A percentile compares a stretch with the other conserved stretches of the same genome.
These are phyloP conservation scores for Fomitopsis palustris DNA, from an alignment of 1,284 basidiomycete species.

Conservation along the genomic window DNA sequence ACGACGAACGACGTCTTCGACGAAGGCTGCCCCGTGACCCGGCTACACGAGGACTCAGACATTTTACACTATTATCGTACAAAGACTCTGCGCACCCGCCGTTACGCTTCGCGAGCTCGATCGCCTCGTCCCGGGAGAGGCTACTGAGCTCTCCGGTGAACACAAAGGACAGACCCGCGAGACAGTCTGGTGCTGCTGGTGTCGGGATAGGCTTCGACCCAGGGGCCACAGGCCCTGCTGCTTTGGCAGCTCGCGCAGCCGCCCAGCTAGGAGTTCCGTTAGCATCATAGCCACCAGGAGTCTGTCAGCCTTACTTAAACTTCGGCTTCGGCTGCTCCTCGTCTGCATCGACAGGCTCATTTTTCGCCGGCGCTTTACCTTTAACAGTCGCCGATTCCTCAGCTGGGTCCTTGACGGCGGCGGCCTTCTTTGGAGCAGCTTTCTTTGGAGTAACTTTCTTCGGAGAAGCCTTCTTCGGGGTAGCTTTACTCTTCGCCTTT, in stretches of 20 bases:
- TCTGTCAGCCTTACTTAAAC: constrained; percentile 25
- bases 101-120: constrained; percentile 88
- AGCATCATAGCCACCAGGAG: not conserved
- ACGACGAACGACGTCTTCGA: constrained; percentile 91
- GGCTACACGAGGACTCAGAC: constrained; percentile 41
- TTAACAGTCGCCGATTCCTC: constrained; percentile 4
- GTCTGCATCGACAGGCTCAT: constrained; percentile 15
- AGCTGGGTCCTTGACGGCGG: constrained; percentile 10
- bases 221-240: constrained; percentile 70
- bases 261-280: constrained; percentile 48
- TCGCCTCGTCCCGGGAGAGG: constrained; percentile 85
- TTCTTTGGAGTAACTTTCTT: constrained; percentile 20
- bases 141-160: constrained; percentile 93
- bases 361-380: constrained; percentile 15
- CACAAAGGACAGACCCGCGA: constrained; percentile 88
- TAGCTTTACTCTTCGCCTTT: constrained; percentile 21
- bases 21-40: constrained; percentile 85
- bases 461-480: constrained; percentile 16
- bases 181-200: constrained; percentile 67
- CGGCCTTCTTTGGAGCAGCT: constrained; percentile 17
- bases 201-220: constrained; percentile 86
- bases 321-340: constrained; percentile 28
- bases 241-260: constrained; percentile 60
- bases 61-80: not conserved
- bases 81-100: constrained; percentile 63